These are phyloP conservation scores for Achaetomiella virescens DNA, from an alignment of 495 filamentous ascomycete genomes.

Conservation along the genomic window DNA sequence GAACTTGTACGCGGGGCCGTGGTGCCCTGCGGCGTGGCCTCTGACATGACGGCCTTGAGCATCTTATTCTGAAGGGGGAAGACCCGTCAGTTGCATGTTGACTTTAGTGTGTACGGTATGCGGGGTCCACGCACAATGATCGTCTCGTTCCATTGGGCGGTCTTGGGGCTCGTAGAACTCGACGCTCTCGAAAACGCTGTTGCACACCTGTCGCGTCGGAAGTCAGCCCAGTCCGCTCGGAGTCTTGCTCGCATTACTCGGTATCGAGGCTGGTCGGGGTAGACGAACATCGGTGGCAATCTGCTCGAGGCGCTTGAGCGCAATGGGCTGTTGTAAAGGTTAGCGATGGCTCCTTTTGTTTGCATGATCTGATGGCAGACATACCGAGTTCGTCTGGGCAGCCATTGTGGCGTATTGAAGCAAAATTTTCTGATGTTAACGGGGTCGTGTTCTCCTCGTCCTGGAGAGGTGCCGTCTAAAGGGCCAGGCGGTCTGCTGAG, in stretches of 20 bases:
- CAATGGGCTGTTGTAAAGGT: slow-evolving; percentile 55
- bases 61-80: slow-evolving; percentile 60
- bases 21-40: slow-evolving; percentile 56
- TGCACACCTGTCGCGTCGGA: slow-evolving; percentile 62
- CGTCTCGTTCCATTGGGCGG: slow-evolving; percentile 75
- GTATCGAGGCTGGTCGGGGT: neutral
- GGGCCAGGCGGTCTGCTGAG: neutral
- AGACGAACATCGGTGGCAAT: slow-evolving; percentile 72
- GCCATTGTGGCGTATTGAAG: slow-evolving; percentile 21
- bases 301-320: slow-evolving; percentile 68
- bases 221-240: slow-evolving; percentile 15
- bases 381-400: slow-evolving; percentile 26
- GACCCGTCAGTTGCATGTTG: neutral
- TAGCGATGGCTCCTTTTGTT: neutral
- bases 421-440: slow-evolving; percentile 1
- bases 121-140: slow-evolving; percentile 67
- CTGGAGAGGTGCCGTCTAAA: neutral
- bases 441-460: neutral
- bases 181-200: slow-evolving; percentile 60
- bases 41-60: slow-evolving; percentile 77
- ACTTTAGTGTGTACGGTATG: neutral
- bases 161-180: slow-evolving; percentile 73
- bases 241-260: neutral
- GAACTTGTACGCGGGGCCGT: slow-evolving; percentile 69
- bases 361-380: neutral